Evolutionary conservation across 2,329 filamentous ascomycete genomes (phyloP).

Genomic region (Penicillium aurantiogriseum): DNA sequence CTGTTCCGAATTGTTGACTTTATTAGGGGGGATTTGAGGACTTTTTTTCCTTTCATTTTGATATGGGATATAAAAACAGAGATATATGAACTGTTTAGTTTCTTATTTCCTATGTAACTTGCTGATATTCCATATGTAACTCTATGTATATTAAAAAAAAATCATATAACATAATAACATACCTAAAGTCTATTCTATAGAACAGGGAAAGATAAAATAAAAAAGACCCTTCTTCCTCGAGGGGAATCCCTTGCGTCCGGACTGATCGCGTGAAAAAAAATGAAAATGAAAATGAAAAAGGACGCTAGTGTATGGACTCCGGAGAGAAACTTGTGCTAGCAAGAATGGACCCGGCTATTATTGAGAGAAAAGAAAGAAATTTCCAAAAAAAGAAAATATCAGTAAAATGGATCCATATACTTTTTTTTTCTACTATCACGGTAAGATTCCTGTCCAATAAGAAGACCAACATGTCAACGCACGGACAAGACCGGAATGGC

Average conservation of each 20-base stretch:
- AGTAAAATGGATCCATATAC: background rate
- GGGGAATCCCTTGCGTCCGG: conserved; percentile 3
- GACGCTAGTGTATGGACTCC: conserved; percentile 11
- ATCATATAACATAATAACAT: background rate
- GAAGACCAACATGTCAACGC: conserved; percentile 6
- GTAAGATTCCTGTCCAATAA: conserved; percentile 19
- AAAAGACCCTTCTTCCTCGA: conserved; percentile 6
- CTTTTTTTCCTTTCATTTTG: background rate
- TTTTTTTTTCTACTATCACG: background rate
- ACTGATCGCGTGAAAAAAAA: conserved; percentile 7
- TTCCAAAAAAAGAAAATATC: background rate
- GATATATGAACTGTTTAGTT: background rate
- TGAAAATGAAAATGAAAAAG: background rate
- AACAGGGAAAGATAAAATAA: background rate
- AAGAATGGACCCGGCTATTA: conserved; percentile 8
- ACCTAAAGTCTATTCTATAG: background rate
- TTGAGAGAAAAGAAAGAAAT: background rate
- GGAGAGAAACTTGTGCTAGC: conserved; percentile 12
- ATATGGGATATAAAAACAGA: background rate
- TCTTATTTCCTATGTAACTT: background rate
- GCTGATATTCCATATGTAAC: no score
- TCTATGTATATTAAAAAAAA: background rate
- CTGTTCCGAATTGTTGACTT: conserved; percentile 2
- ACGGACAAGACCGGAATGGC: conserved; percentile 24
- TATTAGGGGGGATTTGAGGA: background rate